Evolutionary conservation across 176 grass and related monocot genomes (phyloP), one percentile per base, ranked within the genome.

Genomic region (Ananas comosus): DNA sequence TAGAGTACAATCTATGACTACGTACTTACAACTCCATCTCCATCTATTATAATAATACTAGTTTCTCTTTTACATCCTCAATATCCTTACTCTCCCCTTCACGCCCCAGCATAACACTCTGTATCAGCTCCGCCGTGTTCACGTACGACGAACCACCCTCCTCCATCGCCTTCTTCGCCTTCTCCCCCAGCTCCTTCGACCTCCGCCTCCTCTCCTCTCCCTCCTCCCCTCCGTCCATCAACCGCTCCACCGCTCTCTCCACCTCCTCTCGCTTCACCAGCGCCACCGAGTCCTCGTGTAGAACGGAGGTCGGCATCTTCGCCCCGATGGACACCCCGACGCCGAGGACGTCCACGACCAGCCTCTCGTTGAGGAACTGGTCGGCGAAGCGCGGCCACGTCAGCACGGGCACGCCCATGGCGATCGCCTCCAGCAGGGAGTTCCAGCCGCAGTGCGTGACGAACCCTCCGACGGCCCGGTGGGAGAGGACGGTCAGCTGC

Each of bases 301-400:
- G 47, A 0, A 79, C 8, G 53, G 29, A 21, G 28, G 69, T 63
- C 0, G 85, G 80, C 12, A 17, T 0, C 54, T 47, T 57, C 9
- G 5, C 85, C 9, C 85, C 85, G 16, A 83, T 2, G 9, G 68
- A 69, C 10, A 89, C 67, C 14, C 82, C 86, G 1, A 82, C 67
- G 0, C 79, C 66, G 6, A 89, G 79, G 17, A 89, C 82, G 33
- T 85, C 64, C 9, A 89, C 86, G 1, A 10, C 68, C 57, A 85
- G 51, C 64, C 72, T 76, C 68, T 89, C 82, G 76, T 89, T 89
- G 5, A 89, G 3, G 51, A 89, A 89, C 82, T 89, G 87, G 16
- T 89, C 82, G 6, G 67, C 9, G 49, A 85, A 89, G 12, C 82
- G 82, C 13, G 87, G 82, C 87, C 82, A 89, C 10, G 87, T 89